Base-by-base conservation (phyloP, 306 rosid species). In the Lagenaria siceraria region DNA sequence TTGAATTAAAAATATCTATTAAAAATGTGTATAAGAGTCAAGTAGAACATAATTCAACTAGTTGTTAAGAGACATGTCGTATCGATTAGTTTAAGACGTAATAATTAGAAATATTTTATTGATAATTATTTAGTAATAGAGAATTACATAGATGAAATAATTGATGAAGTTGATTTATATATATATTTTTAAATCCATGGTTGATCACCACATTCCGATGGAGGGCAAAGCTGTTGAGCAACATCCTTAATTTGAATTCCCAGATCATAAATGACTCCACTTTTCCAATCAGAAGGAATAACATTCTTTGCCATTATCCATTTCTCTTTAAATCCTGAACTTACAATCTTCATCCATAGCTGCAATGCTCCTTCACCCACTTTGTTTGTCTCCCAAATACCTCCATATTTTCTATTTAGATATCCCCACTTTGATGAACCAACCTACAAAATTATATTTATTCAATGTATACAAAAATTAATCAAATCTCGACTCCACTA, bases 331-430 rank as follows among this genome's bases (percentile, higher is more conserved):
- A 36, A 93, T 54, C 98, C 97, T 6, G 87, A 76, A 0, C 93
- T 90, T 55, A 91, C 94, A 8, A 53, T 53, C 83, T 90, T 86
- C 0, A 93, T 40, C 66, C 96, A 58, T 31, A 93, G 85, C 35
- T 93, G 97, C 88, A 93, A 69, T 22, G 88, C 80, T 18, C 96
- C 98, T 15, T 63, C 18, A 0, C 97, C 97, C 15, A 91, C 94
- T 80, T 86, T 81, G 35, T 84, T 88, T 3, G 97, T 91, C 78
- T 90, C 92, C 98, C 98, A 93, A 31, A 91, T 84, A 0, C 94
- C 94, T 10, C 98, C 98, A 53, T 87, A 21, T 9, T 78, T 91
- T 68, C 96, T 83, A 36, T 80, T 85, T 87, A 93, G 8, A 83
- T 46, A 87, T 6, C 83, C 25, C 98, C 98, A 93, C 0, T 89